phyloP scores from a whole-genome alignment of 1,284 basidiomycete genomes.

The Papiliotrema flavescens region DNA sequence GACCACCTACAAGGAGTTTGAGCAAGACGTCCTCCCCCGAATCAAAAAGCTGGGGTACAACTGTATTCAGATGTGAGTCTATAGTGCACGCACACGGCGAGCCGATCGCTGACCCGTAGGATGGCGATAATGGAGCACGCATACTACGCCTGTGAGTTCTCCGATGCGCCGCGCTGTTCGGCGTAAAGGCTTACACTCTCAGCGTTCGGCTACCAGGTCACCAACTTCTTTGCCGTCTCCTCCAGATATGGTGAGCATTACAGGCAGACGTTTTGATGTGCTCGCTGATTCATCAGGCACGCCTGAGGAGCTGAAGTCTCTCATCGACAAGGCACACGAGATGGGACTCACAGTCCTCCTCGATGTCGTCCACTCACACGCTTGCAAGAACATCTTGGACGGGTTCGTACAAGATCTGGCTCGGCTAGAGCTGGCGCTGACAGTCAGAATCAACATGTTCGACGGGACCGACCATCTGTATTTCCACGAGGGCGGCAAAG shows the following conservation, averaged over 20 bases:
- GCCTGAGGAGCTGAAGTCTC: constrained; percentile 91
- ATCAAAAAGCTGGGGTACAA: constrained; percentile 94
- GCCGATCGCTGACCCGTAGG: constrained; percentile 28
- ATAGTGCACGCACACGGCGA: too few species aligned
- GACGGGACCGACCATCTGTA: constrained; percentile 95
- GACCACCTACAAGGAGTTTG: constrained; percentile 95
- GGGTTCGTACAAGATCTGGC: constrained; percentile 45
- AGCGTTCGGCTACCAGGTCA: constrained; percentile 98
- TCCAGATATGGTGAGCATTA: constrained; percentile 67
- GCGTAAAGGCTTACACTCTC: constrained; percentile 8
- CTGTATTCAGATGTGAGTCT: constrained; percentile 73
- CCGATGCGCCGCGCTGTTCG: not conserved
- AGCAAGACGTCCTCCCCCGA: constrained; percentile 73
- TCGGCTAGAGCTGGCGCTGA: not conserved
- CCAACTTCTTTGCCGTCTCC: constrained; percentile 95
- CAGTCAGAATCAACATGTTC: constrained; percentile 74
- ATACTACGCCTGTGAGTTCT: constrained; percentile 85
- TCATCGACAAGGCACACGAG: constrained; percentile 90
- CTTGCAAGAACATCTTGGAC: constrained; percentile 94
- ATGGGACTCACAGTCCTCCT: constrained; percentile 90
- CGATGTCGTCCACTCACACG: constrained; percentile 96
- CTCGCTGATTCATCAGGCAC: constrained; percentile 51
- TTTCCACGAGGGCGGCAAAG: constrained; percentile 89
- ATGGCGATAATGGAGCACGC: constrained; percentile 99
- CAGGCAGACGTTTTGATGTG: not conserved